Conservation (phyloP, 2,329 filamentous ascomycete genomes). For the Penicillium sp. region DNA sequence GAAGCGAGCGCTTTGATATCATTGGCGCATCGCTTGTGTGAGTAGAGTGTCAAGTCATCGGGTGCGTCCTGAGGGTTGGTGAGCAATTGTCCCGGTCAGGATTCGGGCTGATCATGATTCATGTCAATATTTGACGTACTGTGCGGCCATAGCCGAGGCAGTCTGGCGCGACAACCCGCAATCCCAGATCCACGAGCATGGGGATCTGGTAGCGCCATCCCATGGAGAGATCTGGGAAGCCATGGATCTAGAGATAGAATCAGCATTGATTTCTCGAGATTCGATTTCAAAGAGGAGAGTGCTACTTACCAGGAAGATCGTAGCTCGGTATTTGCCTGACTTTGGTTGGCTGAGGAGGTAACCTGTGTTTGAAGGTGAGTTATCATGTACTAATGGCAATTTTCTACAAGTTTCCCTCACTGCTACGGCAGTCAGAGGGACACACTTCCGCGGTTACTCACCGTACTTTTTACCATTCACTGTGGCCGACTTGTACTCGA, state of each 20-base stretch:
- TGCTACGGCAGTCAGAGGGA: not conserved
- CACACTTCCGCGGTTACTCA: constrained; percentile 27
- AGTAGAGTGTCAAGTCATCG: constrained; percentile 63
- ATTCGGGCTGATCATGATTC: not conserved
- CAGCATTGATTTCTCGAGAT: not conserved
- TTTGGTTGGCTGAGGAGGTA: constrained; percentile 56
- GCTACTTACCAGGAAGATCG: constrained; percentile 55
- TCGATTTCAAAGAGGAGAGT: not conserved
- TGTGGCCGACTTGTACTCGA: constrained; percentile 63
- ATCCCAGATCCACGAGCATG: constrained; percentile 67
- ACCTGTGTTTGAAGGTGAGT: constrained; percentile 34
- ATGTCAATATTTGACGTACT: constrained; percentile 39
- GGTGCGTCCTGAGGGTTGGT: constrained; percentile 57
- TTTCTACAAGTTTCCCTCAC: not conserved
- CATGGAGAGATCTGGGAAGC: constrained; percentile 79
- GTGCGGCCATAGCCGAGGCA: constrained; percentile 85
- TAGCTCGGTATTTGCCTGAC: constrained; percentile 49
- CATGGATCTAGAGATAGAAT: constrained; percentile 59
- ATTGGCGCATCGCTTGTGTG: constrained; percentile 69
- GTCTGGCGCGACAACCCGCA: constrained; percentile 81
- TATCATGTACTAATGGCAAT: not conserved
- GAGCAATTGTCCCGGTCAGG: constrained; percentile 32
- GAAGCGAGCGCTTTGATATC: constrained; percentile 74
- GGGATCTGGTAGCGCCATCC: constrained; percentile 93
- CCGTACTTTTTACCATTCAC: constrained; percentile 72